Evolutionary conservation across 805 yeast genomes (phyloP), one percentile per base, ranked within the genome.

Genomic region (Debaryomyces castellii): DNA sequence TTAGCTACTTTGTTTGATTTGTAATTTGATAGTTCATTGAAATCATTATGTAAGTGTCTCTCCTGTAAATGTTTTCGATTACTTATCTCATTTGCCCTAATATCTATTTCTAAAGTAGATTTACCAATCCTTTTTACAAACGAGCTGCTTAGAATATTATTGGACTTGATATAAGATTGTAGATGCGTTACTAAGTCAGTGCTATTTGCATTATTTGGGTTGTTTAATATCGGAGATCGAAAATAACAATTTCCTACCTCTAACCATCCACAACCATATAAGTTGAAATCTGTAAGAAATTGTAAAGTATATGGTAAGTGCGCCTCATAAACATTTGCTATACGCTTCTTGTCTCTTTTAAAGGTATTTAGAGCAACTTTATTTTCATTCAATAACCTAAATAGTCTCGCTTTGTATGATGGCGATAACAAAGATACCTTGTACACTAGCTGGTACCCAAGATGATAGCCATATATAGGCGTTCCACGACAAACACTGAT

Each of bases 241-340:
- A 86, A 85, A 50, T 66, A 76, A 20, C 78, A 65, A 3, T 66
- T 51, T 2, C 60, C 54, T 1, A 84, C 46, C 14, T 74, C 66
- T 18, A 91, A 48, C 92, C 96, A 88, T 4, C 84, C 82, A 62
- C 97, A 88, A 1, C 96, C 95, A 58, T 76, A 88, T 24, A 92
- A 63, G 58, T 92, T 91, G 64, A 77, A 89, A 59, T 94, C 99
- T 0, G 87, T 73, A 22, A 89, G 62, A 57, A 92, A 89, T 58
- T 94, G 97, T 5, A 89, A 62, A 1, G 79, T 58, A 53, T 73
- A 85, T 0, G 96, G 90, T 10, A 92, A 74, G 58, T 94, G 98
- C 0, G 90, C 73, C 57, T 94, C 99, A 60, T 71, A 88, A 0
- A 69, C 51, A 28, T 51, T 32, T 16, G 21, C 28, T 12, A 33